Percentiles rank a stretch among this genome's conserved stretches.
These are phyloP conservation scores for Nicotiana attenuata DNA, from an alignment of 257 asterid genomes.

Conservation along the genomic window DNA sequence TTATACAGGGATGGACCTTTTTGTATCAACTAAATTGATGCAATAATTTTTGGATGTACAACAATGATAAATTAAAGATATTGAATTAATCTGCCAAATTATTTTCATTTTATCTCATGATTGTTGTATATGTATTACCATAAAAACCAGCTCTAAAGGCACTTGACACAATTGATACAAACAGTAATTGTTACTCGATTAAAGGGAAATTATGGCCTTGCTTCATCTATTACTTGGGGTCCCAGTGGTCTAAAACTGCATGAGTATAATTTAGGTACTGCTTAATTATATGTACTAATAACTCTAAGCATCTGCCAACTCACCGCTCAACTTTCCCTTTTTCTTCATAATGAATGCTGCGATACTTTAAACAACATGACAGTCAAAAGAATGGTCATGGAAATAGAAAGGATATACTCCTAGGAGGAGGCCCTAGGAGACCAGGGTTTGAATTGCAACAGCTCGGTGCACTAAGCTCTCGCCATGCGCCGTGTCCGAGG, in stretches of 20 bases:
- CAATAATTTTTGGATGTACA: conserved; percentile 3
- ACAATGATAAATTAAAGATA: background rate
- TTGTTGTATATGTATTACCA: background rate
- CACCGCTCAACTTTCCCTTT: background rate
- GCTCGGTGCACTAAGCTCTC: no score
- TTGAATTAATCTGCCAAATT: background rate
- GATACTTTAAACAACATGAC: background rate
- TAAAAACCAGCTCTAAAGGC: background rate
- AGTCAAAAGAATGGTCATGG: background rate
- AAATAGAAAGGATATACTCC: background rate
- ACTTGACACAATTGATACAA: background rate
- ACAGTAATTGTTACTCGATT: background rate
- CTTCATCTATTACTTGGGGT: background rate
- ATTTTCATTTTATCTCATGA: background rate
- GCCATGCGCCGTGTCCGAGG: no score
- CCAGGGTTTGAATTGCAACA: background rate
- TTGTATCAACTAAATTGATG: background rate
- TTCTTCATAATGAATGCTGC: conserved; percentile 8
- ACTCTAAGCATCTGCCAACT: background rate
- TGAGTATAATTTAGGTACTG: background rate
- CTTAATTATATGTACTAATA: conserved; percentile 4
- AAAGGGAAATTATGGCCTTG: background rate
- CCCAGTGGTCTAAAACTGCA: conserved; percentile 5
- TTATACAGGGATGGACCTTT: background rate
- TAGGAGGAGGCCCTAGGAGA: background rate